Evolutionary conservation across 2,329 filamentous ascomycete species (phyloP).

Genomic region (Botrytis fabae): DNA sequence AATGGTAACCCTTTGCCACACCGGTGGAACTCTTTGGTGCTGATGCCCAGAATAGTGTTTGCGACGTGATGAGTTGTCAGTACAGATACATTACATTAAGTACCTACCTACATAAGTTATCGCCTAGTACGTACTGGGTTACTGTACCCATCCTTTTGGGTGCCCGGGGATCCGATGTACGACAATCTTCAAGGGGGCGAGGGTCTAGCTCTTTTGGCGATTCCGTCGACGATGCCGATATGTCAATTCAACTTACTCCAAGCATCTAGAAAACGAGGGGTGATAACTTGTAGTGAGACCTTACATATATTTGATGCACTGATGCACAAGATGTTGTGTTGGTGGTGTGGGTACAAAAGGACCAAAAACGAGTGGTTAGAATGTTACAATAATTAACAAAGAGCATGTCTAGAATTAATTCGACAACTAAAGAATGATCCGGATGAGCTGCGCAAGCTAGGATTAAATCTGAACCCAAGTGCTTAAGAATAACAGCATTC

Average conservation of each 20-base stretch:
- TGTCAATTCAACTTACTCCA: not conserved
- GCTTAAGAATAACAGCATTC: not conserved
- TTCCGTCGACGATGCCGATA: not conserved
- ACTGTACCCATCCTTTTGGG: conserved; percentile 11
- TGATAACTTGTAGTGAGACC: not conserved
- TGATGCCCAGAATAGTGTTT: conserved; percentile 13
- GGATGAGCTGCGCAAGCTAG: not conserved
- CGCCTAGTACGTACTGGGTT: not conserved
- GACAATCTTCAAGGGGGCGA: not conserved
- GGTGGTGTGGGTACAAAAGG: not conserved
- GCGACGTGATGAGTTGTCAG: conserved; percentile 25
- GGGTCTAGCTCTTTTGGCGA: not conserved
- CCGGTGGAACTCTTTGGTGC: not conserved
- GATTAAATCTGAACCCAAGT: conserved; percentile 1
- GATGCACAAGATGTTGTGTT: not conserved
- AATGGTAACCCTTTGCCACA: conserved; percentile 1
- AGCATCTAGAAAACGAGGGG: conserved; percentile 8
- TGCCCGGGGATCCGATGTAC: conserved; percentile 2
- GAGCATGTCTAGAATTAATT: conserved; percentile 8
- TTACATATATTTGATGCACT: conserved; percentile 5
- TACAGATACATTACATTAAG: not conserved
- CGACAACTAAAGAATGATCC: not conserved
- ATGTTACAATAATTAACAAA: conserved; percentile 1
- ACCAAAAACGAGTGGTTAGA: not conserved
- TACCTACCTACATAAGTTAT: not conserved